These are phyloP conservation scores for Aspergillus oerlinghausenensis DNA, from an alignment of 2,329 filamentous ascomycete genomes.

Conservation along the genomic window DNA sequence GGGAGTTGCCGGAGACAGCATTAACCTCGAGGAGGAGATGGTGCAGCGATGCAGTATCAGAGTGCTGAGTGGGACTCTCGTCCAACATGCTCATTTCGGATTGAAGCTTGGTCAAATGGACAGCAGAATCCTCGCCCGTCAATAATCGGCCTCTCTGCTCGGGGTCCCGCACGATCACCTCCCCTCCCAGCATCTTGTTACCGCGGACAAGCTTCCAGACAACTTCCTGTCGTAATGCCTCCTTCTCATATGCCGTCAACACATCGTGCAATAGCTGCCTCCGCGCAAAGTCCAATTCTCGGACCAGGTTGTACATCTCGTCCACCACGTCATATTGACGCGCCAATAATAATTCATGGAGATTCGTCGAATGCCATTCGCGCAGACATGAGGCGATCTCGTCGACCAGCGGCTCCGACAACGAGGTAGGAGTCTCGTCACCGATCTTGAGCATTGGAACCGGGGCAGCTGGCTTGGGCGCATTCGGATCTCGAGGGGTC, in stretches of 20 bases:
- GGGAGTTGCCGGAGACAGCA: conserved; percentile 70
- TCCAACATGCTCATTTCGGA: conserved; percentile 94
- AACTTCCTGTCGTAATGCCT: conserved; percentile 75
- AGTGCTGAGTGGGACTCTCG: conserved; percentile 64
- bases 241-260: conserved; percentile 78
- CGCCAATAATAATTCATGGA: conserved; percentile 83
- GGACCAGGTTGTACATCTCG: conserved; percentile 73
- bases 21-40: conserved; percentile 84
- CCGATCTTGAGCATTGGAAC: conserved; percentile 97
- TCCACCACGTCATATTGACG: conserved; percentile 78
- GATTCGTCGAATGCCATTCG: conserved; percentile 97
- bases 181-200: conserved; percentile 89
- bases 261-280: conserved; percentile 93
- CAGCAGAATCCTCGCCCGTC: conserved; percentile 87
- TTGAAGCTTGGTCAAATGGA: conserved; percentile 85
- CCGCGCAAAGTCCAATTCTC: conserved; percentile 75
- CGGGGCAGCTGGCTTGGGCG: conserved; percentile 72
- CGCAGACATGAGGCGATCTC: conserved; percentile 95
- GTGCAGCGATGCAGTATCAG: conserved; percentile 66
- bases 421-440: conserved; percentile 88
- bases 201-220: conserved; percentile 93
- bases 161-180: conserved; percentile 92
- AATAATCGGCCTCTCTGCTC: conserved; percentile 76
- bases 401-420: conserved; percentile 86
- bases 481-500: conserved; percentile 57